phyloP scores from a whole-genome alignment of 2,329 filamentous ascomycete genomes.

The Epichloe glyceriae region DNA sequence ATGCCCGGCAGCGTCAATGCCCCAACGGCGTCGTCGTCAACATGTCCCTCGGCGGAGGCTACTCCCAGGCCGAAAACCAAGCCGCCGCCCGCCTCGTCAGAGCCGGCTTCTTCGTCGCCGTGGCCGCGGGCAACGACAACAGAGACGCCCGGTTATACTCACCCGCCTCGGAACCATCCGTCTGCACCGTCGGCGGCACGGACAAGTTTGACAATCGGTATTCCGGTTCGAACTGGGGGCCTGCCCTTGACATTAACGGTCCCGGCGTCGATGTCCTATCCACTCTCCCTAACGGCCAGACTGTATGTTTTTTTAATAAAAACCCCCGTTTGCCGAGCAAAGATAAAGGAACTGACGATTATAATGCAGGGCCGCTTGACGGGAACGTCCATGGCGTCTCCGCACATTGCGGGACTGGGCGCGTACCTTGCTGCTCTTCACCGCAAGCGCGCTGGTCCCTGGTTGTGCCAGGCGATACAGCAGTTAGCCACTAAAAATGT shows the following conservation, averaged over 20 bases:
- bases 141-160: conserved; percentile 25
- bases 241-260: conserved; percentile 27
- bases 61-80: conserved; percentile 29
- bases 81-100: conserved; percentile 28
- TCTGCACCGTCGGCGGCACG: conserved; percentile 34
- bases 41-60: conserved; percentile 36
- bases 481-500: conserved; percentile 26
- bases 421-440: conserved; percentile 10
- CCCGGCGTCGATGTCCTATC: conserved; percentile 30
- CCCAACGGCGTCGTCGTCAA: conserved; percentile 31
- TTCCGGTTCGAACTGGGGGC: conserved; percentile 33
- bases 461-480: conserved; percentile 31
- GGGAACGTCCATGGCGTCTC: conserved; percentile 35
- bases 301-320: conserved; percentile 13
- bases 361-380: conserved; percentile 18
- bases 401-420: conserved; percentile 27
- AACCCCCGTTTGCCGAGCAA: too few species aligned
- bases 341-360: neutral
- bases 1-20: conserved; percentile 21
- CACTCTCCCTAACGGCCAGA: conserved; percentile 27
- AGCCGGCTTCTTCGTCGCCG: conserved; percentile 33
- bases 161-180: conserved; percentile 27
- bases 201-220: conserved; percentile 21
- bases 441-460: conserved; percentile 23
- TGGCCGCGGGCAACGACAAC: conserved; percentile 37